A percentile compares a stretch with the other conserved stretches of the same genome.
These are phyloP conservation scores for Hibiscus tridactylites DNA, from an alignment of 345 rosid genomes.

Conservation along the genomic window DNA sequence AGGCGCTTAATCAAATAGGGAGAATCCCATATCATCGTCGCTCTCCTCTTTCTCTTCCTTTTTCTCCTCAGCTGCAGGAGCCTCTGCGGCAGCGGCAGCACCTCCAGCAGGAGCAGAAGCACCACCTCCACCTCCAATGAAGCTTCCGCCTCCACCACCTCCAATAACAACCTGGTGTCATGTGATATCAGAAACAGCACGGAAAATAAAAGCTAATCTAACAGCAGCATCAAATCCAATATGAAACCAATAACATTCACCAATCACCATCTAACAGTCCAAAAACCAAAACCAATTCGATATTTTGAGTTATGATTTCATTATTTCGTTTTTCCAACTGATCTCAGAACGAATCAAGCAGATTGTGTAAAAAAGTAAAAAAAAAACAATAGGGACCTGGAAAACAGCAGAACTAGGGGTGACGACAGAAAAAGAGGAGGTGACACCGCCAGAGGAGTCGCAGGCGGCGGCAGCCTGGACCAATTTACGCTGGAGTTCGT, in stretches of 20 bases:
- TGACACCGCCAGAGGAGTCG: slow-evolving; percentile 71
- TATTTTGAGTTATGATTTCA: background rate
- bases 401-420: slow-evolving; percentile 70
- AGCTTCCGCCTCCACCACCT: slow-evolving; percentile 29
- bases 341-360: background rate
- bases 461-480: slow-evolving; percentile 54
- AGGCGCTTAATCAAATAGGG: slow-evolving; percentile 44
- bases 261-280: background rate
- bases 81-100: slow-evolving; percentile 36
- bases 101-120: slow-evolving; percentile 38
- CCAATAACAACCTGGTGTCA: slow-evolving; percentile 34
- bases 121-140: slow-evolving; percentile 36
- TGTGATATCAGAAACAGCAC: slow-evolving; percentile 6
- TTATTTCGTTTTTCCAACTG: background rate
- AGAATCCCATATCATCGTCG: slow-evolving; percentile 66
- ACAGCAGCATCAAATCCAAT: background rate
- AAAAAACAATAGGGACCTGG: slow-evolving; percentile 34
- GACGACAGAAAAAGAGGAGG: slow-evolving; percentile 67
- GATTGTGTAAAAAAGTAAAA: background rate
- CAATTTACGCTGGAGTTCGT: slow-evolving; percentile 65
- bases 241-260: background rate
- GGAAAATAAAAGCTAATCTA: background rate
- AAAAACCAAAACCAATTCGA: background rate
- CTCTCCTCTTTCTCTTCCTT: slow-evolving; percentile 60
- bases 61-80: slow-evolving; percentile 34